A percentile compares a stretch with the other conserved stretches of the same genome.
These are phyloP conservation scores for Clavispora fructus DNA, from an alignment of 805 yeast species.

Conservation along the genomic window DNA sequence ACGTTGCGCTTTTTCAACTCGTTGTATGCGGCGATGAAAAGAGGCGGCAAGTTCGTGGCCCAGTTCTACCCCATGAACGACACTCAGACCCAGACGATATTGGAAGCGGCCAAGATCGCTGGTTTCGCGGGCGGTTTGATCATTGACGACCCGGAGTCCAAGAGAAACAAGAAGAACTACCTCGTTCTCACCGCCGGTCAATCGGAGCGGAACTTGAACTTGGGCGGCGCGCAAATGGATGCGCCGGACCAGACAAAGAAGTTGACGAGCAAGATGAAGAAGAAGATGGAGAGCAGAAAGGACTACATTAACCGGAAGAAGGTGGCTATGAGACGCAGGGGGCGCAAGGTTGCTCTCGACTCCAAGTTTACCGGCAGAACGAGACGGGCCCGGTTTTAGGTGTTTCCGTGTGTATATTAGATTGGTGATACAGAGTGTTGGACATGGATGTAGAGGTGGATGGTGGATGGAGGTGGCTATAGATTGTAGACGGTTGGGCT, in stretches of 20 bases:
- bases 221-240: conserved; percentile 79
- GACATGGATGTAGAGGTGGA: not conserved
- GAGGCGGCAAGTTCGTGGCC: conserved; percentile 97
- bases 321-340: conserved; percentile 87
- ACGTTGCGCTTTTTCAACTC: conserved; percentile 80
- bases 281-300: conserved; percentile 66
- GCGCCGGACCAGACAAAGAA: conserved; percentile 43
- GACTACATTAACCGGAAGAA: conserved; percentile 87
- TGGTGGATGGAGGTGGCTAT: too few species aligned
- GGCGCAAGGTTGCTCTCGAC: conserved; percentile 82
- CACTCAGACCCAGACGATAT: conserved; percentile 69
- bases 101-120: conserved; percentile 82
- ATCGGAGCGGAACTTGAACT: conserved; percentile 67
- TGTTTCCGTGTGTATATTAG: not conserved
- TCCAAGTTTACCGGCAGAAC: conserved; percentile 86
- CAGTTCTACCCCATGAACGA: conserved; percentile 95
- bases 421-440: not conserved
- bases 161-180: conserved; percentile 86
- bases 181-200: conserved; percentile 84
- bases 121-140: conserved; percentile 97
- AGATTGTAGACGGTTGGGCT: too few species aligned
- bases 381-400: conserved; percentile 39
- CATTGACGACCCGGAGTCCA: conserved; percentile 88
- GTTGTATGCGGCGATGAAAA: conserved; percentile 73
- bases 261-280: conserved; percentile 42